These are phyloP conservation scores for Russula earlei DNA, from an alignment of 768 basidiomycete species.

Conservation along the genomic window DNA sequence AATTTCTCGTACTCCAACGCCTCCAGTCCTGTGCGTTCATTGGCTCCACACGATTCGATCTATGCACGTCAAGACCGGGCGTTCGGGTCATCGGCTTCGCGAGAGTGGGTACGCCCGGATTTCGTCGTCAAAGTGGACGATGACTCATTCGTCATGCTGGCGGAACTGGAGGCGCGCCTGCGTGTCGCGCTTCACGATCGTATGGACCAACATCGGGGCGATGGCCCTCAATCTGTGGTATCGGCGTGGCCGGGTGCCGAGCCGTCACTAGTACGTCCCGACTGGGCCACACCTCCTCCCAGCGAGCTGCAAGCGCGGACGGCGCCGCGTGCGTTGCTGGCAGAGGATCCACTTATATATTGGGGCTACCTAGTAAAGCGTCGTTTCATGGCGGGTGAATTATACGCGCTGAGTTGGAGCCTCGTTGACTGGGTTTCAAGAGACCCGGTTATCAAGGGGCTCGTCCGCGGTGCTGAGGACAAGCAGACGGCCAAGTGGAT, in stretches of 20 bases:
- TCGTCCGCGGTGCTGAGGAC: slow-evolving; percentile 81
- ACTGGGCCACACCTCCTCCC: neutral
- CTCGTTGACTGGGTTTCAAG: slow-evolving; percentile 82
- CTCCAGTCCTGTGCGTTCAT: slow-evolving; percentile 43
- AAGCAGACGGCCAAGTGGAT: slow-evolving; percentile 94
- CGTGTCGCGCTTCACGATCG: slow-evolving; percentile 57
- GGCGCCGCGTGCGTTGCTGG: slow-evolving; percentile 11
- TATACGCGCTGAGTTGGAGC: slow-evolving; percentile 85
- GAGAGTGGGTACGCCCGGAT: slow-evolving; percentile 78
- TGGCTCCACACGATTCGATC: slow-evolving; percentile 67
- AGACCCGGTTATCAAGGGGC: slow-evolving; percentile 53
- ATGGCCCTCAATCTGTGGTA: neutral
- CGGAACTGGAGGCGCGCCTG: slow-evolving; percentile 85
- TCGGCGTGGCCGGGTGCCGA: neutral
- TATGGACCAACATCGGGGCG: neutral
- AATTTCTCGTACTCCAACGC: slow-evolving; percentile 59
- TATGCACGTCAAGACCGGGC: slow-evolving; percentile 43
- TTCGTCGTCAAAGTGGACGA: slow-evolving; percentile 93
- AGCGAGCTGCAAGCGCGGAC: neutral
- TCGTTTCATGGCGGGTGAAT: slow-evolving; percentile 90
- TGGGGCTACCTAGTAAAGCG: slow-evolving; percentile 91
- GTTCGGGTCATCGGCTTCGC: slow-evolving; percentile 33
- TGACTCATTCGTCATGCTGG: slow-evolving; percentile 90
- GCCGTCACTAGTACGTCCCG: neutral
- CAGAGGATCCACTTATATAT: slow-evolving; percentile 64